Conservation (phyloP, 768 basidiomycete genomes). For the Thelephora ganbajun region DNA sequence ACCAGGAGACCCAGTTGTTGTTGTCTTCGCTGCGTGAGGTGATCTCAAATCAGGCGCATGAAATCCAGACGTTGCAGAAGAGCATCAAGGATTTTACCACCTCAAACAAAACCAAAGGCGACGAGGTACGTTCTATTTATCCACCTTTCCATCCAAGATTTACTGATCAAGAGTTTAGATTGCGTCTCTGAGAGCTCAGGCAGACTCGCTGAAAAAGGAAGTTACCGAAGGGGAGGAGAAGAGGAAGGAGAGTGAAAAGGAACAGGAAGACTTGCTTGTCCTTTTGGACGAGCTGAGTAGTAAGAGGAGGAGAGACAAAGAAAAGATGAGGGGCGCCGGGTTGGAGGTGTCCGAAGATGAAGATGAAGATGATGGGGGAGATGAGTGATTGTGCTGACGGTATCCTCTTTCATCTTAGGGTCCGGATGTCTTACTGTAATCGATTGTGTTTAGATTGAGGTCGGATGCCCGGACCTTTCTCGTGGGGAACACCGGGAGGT, state of each 20-base stretch:
- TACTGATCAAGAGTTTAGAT: constrained; percentile 18
- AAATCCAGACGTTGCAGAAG: constrained; percentile 56
- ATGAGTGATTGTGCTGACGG: constrained; percentile 11
- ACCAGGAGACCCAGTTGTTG: constrained; percentile 67
- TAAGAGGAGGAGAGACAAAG: constrained; percentile 81
- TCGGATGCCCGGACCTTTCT: no score
- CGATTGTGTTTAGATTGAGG: no score
- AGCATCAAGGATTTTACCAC: constrained; percentile 34
- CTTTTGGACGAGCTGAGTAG: constrained; percentile 81
- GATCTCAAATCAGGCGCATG: constrained; percentile 67
- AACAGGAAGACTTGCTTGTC: constrained; percentile 92
- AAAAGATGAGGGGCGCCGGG: constrained; percentile 52
- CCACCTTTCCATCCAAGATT: background rate
- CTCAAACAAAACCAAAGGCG: constrained; percentile 9
- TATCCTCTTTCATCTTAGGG: no score
- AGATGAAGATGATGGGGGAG: constrained; percentile 44
- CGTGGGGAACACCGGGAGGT: no score
- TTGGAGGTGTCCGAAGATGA: constrained; percentile 92
- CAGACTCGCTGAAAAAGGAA: constrained; percentile 31
- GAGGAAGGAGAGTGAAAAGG: constrained; percentile 78
- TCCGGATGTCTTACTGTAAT: no score
- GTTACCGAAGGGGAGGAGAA: constrained; percentile 44
- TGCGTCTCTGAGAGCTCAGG: constrained; percentile 29
- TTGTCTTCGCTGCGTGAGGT: constrained; percentile 76
- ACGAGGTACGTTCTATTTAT: constrained; percentile 23